Percentiles rank a stretch among this genome's conserved stretches.
Evolutionary conservation across 2,329 filamentous ascomycete genomes (phyloP).

Genomic region (Clarireedia homoeocarpa): DNA sequence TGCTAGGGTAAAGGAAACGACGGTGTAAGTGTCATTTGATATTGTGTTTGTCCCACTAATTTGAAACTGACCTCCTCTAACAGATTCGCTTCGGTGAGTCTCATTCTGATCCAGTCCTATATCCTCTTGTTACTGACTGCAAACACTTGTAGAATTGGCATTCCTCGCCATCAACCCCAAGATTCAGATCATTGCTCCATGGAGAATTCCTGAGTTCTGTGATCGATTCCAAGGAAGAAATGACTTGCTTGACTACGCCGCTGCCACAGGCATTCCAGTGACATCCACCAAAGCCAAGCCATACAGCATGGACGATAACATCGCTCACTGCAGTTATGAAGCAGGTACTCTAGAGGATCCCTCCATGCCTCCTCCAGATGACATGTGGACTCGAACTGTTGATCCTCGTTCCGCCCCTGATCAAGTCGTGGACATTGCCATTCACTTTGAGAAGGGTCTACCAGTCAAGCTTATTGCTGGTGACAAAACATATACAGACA

Average conservation of each 20-base stretch:
- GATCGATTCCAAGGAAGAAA: constrained; percentile 63
- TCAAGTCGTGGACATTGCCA: constrained; percentile 60
- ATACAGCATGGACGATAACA: constrained; percentile 61
- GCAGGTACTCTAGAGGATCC: constrained; percentile 65
- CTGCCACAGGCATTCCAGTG: constrained; percentile 59
- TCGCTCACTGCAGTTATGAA: constrained; percentile 75
- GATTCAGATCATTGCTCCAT: constrained; percentile 69
- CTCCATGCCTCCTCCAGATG: constrained; percentile 56
- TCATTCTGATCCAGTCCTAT: no score
- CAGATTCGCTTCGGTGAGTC: no score
- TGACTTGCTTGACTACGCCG: constrained; percentile 66
- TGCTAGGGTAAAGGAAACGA: constrained; percentile 49
- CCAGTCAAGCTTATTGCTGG: constrained; percentile 56
- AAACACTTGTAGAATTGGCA: constrained; percentile 57
- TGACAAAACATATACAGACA: constrained; percentile 56
- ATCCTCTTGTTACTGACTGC: constrained; percentile 18
- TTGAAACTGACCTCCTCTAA: no score
- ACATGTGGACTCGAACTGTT: constrained; percentile 73
- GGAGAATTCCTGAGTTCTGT: constrained; percentile 63
- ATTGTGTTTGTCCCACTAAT: no score
- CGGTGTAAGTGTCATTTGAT: constrained; percentile 1
- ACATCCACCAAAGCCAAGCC: constrained; percentile 66
- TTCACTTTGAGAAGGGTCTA: constrained; percentile 69
- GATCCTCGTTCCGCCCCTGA: constrained; percentile 65
- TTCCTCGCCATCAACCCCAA: constrained; percentile 55